Percentiles rank a stretch among this genome's conserved stretches.
Evolutionary conservation across 495 filamentous ascomycete species (phyloP).

Genomic region (Lasiosphaeria hispida): DNA sequence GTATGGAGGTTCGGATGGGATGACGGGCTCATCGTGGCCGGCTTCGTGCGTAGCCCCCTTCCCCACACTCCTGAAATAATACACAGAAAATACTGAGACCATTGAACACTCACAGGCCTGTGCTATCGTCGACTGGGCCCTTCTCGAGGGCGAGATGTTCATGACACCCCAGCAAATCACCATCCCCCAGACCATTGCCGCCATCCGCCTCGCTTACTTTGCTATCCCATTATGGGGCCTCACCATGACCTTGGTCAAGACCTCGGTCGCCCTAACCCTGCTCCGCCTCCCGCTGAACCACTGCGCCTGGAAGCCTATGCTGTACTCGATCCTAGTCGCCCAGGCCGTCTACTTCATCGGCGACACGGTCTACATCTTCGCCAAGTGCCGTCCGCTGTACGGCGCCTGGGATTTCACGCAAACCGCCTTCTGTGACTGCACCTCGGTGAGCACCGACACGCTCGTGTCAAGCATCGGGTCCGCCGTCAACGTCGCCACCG

Average conservation of each 20-base stretch:
- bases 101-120: background rate
- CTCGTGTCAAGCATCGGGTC: constrained; percentile 14
- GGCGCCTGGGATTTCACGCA: constrained; percentile 19
- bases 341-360: constrained; percentile 12
- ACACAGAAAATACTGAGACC: background rate
- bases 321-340: constrained; percentile 10
- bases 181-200: background rate
- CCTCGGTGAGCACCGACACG: constrained; percentile 1
- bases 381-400: constrained; percentile 18
- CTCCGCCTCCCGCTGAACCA: constrained; percentile 16
- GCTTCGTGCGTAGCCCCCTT: constrained; percentile 10
- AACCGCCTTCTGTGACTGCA: background rate
- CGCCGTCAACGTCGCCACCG: constrained; percentile 21
- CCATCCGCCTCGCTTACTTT: constrained; percentile 13
- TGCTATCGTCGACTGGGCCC: constrained; percentile 17
- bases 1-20: constrained; percentile 21
- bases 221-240: constrained; percentile 21
- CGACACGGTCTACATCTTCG: constrained; percentile 18
- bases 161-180: constrained; percentile 4
- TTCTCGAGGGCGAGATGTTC: constrained; percentile 11
- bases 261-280: constrained; percentile 18
- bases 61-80: background rate
- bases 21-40: constrained; percentile 19
- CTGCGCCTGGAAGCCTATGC: background rate
- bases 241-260: constrained; percentile 24